Base-by-base conservation (phyloP, 2,329 filamentous ascomycete species). In the Arthrobotrys megalospora region DNA sequence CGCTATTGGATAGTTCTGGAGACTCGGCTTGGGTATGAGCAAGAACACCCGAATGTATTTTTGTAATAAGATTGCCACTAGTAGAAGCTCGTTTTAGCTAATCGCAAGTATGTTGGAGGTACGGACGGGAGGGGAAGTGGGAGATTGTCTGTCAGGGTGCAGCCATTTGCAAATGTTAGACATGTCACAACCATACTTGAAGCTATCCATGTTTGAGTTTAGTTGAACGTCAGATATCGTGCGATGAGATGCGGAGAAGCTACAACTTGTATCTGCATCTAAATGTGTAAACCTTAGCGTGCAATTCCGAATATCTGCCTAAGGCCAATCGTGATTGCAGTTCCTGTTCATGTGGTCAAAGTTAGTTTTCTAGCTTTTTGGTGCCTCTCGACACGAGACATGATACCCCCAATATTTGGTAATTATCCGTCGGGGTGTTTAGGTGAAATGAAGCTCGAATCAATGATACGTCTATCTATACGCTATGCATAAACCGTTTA, bases 201-300 rank as follows among this genome's bases (percentile, higher is more conserved):
- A 19, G 47, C 45, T 70, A 65, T 32, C 28, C 21, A 62, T 52
- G 48, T 77, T 71, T 71, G 65, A 77, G 73, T 77, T 77, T 77
- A 77, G 73, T 70, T 71, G 38, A 41, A 71, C 73, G 73, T 66
- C 66, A 45, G 34, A 58, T 73, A 63, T 47, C 24, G 11, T 60
- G 68, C 34, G 47, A 24, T 45, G 47, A 24, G 58, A 16, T 53
- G 69, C 64, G 69, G 55, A 60, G 55, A 60, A 43, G 19, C 19
- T 43, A 19, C 19, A 19, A n/a, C 55, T 43, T 43, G 52, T 60
- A 41, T 58, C 41, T 52, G 12, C 38, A 41, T 36, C 8, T 55
- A 45, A 8, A 47, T 52, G 16, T 72, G 43, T 47, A 47, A 32
- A 53, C 38, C 24, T 11, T 73, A 73, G 69, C 28, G 69, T 52